Conservation (phyloP, 805 yeast genomes). For the Candida sakaeoensis region DNA sequence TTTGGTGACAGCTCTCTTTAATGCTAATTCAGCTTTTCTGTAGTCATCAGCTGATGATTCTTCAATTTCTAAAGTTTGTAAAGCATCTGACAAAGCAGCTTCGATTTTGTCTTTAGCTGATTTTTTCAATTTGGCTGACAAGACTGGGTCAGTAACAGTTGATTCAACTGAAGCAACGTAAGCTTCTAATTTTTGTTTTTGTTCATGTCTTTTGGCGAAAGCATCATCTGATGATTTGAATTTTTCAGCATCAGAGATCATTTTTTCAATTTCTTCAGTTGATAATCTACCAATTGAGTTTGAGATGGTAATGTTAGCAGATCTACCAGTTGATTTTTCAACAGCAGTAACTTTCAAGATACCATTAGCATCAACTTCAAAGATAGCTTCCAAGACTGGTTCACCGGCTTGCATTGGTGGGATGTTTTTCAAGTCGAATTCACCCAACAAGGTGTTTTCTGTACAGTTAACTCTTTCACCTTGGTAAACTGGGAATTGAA, state of each 20-base stretch:
- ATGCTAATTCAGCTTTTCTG: conserved; percentile 98
- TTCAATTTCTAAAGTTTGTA: conserved; percentile 96
- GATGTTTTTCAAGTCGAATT: conserved; percentile 48
- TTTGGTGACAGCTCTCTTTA: conserved; percentile 99
- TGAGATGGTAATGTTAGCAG: conserved; percentile 48
- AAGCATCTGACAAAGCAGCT: conserved; percentile 95
- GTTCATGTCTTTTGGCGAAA: conserved; percentile 99
- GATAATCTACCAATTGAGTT: conserved; percentile 50
- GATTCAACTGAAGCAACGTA: conserved; percentile 95
- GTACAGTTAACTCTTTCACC: conserved; percentile 52
- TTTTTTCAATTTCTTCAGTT: conserved; percentile 46
- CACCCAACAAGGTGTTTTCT: conserved; percentile 49
- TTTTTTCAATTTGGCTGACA: conserved; percentile 95
- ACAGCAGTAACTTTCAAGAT: conserved; percentile 49
- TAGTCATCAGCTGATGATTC: conserved; percentile 94
- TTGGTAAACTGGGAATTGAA: conserved; percentile 50
- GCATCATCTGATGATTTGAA: conserved; percentile 98
- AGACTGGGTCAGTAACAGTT: conserved; percentile 96
- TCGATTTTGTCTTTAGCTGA: conserved; percentile 96
- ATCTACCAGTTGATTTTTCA: conserved; percentile 48
- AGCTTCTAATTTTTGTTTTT: conserved; percentile 98
- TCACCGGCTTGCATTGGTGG: conserved; percentile 51
- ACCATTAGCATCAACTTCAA: conserved; percentile 50
- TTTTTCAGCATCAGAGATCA: conserved; percentile 47
- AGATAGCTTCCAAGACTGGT: conserved; percentile 48